Base-by-base conservation (phyloP, 306 rosid species). In the Geum urbanum region DNA sequence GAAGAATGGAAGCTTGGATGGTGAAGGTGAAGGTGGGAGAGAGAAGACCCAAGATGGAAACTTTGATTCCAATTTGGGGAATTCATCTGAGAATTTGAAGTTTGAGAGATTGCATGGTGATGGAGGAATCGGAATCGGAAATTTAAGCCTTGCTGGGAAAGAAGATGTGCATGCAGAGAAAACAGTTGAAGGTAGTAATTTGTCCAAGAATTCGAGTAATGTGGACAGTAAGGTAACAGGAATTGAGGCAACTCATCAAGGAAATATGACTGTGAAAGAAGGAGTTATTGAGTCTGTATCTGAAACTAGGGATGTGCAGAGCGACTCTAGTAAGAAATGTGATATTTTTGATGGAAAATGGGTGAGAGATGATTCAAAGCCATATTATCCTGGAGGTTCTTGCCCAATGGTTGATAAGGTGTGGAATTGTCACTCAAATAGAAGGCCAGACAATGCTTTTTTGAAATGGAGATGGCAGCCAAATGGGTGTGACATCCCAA, bases 391-490 rank as follows among this genome's bases (percentile, higher is more conserved):
- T 39, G 44, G 81, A 24, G 97, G 99, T 53, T 91, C 97, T 65
- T 94, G 99, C 74, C 99, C 97, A 9, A 55, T 73, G 60, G 79
- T 88, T 8, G 99, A 89, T 74, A 79, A 76, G 81, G 92, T 83
- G 72, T 94, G 91, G 52, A 86, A 94, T 79, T 94, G 99, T 53
- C 85, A 84, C 76, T 76, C 79, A n/a, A 89, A 94, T 77, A 81
- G 85, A 24, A 91, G 99, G 79, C 89, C 96, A 27, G 99, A 94
- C 62, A 46, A 67, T 4, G 95, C 72, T 6, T 94, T 81, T 81
- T 78, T 84, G 18, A 91, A 86, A 66, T 94, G 99, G 99, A 94
- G 60, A 83, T 94, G 97, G 99, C 88, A 86, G 83, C 99, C 99
- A 19, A 80, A 84, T 72, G 86, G 79, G 35, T 94, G 99, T 75